Conservation (phyloP, 2,329 filamentous ascomycete species). For the Colletotrichum gigasporum region DNA sequence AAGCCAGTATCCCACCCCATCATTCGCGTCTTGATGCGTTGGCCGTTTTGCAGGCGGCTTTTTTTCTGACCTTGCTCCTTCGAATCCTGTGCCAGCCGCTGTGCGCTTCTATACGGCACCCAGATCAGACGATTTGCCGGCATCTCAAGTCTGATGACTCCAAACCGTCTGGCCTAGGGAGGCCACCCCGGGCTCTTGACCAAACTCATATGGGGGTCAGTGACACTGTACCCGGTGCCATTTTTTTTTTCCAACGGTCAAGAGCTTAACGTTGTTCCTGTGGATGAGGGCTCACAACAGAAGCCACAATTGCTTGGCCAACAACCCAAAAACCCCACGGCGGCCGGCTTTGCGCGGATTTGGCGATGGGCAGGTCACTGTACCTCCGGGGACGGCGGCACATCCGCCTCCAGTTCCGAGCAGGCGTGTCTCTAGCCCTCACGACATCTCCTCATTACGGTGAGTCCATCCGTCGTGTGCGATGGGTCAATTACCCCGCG, state of each 20-base stretch:
- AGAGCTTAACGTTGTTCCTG: background rate
- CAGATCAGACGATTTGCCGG: conserved; percentile 7
- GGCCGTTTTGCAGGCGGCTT: background rate
- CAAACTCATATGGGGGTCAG: background rate
- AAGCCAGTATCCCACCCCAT: background rate
- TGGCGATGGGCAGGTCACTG: background rate
- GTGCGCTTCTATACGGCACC: background rate
- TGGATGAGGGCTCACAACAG: background rate
- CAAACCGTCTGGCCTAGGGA: background rate
- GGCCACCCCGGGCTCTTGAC: background rate
- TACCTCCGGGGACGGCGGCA: background rate
- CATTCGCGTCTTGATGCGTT: conserved; percentile 21
- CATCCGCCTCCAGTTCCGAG: background rate
- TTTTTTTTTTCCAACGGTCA: background rate
- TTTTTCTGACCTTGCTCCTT: background rate
- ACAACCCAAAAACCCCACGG: background rate
- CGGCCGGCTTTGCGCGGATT: background rate
- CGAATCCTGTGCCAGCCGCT: background rate
- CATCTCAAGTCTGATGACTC: conserved; percentile 4
- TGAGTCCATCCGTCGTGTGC: background rate
- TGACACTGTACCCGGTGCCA: too few relatives aligned
- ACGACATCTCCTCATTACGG: background rate
- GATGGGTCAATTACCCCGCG: background rate
- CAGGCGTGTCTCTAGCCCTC: background rate
- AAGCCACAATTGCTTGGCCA: conserved; percentile 6